These are phyloP conservation scores for Syncephalastrum monosporum DNA, from an alignment of 371 early-diverging fungal genomes.

Conservation along the genomic window DNA sequence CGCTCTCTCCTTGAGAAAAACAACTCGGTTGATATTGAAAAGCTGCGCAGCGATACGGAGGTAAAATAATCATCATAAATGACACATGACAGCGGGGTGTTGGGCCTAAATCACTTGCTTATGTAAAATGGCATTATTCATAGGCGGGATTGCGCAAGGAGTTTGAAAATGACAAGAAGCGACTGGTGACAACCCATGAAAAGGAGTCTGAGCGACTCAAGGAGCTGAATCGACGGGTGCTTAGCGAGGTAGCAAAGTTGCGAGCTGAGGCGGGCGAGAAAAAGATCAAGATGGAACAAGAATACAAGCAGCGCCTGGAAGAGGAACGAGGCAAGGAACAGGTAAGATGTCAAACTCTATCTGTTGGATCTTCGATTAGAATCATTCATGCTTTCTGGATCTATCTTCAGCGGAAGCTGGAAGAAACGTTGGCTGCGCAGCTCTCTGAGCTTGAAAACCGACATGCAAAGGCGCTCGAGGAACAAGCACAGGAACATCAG, in stretches of 20 bases:
- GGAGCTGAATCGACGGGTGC: constrained; percentile 6
- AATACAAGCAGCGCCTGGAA: constrained; percentile 6
- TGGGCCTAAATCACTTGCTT: background rate
- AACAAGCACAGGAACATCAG: constrained; percentile 13
- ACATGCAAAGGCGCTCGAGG: constrained; percentile 15
- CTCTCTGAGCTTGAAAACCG: constrained; percentile 6
- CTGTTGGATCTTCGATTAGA: too few species aligned
- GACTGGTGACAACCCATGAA: background rate
- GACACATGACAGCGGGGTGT: too few species aligned
- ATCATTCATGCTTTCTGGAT: background rate
- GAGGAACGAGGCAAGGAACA: constrained; percentile 9
- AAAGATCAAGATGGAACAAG: constrained; percentile 9
- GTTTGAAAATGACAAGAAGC: constrained; percentile 5
- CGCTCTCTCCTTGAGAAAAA: background rate
- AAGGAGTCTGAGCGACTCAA: background rate
- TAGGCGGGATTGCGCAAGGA: background rate
- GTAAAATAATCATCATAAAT: background rate
- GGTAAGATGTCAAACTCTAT: constrained; percentile 2
- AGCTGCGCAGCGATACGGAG: constrained; percentile 2
- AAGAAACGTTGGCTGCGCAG: constrained; percentile 3
- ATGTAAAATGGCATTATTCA: background rate
- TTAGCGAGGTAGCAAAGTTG: constrained; percentile 2
- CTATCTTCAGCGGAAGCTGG: constrained; percentile 9
- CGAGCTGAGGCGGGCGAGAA: constrained; percentile 9
- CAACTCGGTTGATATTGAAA: constrained; percentile 2